Evolutionary conservation across 345 rosid genomes (phyloP).

Genomic region (Arabidopsis suecica): DNA sequence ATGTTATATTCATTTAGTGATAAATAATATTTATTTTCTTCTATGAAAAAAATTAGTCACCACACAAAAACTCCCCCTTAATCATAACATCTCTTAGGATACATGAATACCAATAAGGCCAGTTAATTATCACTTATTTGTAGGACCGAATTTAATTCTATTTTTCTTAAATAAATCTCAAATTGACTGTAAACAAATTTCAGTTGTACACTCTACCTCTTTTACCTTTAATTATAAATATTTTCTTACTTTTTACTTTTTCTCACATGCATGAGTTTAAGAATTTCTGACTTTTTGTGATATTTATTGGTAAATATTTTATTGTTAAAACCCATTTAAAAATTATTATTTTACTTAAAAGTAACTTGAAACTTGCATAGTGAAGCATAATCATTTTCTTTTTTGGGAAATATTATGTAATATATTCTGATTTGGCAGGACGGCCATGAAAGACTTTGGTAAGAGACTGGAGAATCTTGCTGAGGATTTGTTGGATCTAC

Average conservation of each 20-base stretch:
- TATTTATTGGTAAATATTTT: conserved; percentile 4
- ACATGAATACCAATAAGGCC: too few species aligned
- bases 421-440: conserved; percentile 47
- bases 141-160: background rate
- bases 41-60: background rate
- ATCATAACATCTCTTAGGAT: too few species aligned
- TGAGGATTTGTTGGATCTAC: conserved; percentile 64
- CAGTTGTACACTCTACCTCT: background rate
- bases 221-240: conserved; percentile 1
- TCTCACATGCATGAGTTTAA: background rate
- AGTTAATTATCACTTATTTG: too few species aligned
- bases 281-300: background rate
- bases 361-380: background rate
- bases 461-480: conserved; percentile 69
- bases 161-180: background rate
- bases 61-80: too few species aligned
- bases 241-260: background rate
- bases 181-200: background rate
- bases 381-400: background rate
- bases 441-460: conserved; percentile 69
- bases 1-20: background rate
- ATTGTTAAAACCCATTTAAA: background rate
- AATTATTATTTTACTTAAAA: background rate
- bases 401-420: background rate
- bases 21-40: background rate